A percentile compares a stretch with the other conserved stretches of the same genome.
These are phyloP conservation scores for Cladorrhinum samala DNA, from an alignment of 495 filamentous ascomycete species.

Conservation along the genomic window DNA sequence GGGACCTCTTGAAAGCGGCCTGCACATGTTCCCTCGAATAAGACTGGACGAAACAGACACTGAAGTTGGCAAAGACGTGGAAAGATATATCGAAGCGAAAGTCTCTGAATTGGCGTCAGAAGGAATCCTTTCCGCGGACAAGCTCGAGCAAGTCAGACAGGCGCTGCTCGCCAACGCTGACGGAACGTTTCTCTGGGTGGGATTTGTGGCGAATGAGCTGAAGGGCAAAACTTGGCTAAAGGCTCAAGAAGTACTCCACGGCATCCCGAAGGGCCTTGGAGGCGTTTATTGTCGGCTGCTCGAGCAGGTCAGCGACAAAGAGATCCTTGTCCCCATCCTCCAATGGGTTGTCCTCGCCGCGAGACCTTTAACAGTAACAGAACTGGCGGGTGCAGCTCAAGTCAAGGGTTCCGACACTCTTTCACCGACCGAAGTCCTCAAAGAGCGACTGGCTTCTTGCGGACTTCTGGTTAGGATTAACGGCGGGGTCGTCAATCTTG, in stretches of 20 bases:
- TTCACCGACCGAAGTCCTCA: background rate
- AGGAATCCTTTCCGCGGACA: background rate
- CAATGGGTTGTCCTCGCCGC: background rate
- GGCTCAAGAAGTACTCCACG: background rate
- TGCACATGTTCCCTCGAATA: background rate
- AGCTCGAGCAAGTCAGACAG: background rate
- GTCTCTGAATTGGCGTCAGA: background rate
- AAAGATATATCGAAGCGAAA: background rate
- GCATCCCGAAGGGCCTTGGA: background rate
- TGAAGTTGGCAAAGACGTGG: background rate
- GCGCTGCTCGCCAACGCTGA: background rate
- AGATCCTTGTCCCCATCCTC: background rate
- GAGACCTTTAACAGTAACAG: background rate
- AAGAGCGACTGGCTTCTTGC: background rate
- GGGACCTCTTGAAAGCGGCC: background rate
- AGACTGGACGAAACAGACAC: background rate
- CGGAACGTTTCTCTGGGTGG: background rate
- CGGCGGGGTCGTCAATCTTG: background rate
- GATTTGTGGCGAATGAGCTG: background rate
- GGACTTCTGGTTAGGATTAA: background rate
- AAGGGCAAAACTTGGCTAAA: background rate
- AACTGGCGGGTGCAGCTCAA: background rate
- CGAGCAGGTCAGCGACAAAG: background rate
- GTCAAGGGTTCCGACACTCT: background rate
- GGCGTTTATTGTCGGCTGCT: background rate